Base-by-base conservation (phyloP, 495 filamentous ascomycete genomes). In the Aspergillus taichungensis region DNA sequence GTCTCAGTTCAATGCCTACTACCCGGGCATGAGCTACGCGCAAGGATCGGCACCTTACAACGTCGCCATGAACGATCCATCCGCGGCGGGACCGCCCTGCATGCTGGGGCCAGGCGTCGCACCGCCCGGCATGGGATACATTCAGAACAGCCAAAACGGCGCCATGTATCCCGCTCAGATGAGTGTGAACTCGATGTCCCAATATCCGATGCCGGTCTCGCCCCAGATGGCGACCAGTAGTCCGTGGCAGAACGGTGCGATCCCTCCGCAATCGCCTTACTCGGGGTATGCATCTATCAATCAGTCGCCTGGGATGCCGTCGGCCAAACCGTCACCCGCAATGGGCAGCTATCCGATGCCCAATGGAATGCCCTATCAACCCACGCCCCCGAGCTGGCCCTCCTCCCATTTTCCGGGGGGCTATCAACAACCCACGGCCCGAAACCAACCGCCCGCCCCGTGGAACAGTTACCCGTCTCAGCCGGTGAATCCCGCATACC, bases 1-100 rank as follows among this genome's bases (percentile, higher is more conserved):
- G 30, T 94, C 88, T 29, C 82, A 87, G 49, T 95, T 85, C 59
- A 83, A 82, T 47, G 69, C 78, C 7, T 89, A 83, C 59, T 91
- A 83, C 51, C 78, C 81, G 3, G 61, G 67, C 2, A 60, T 67
- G 59, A 63, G 66, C 30, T 76, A 75, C 55, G 40, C 72, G 63
- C 63, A 63, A 31, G 76, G 68, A 30, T 66, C 60, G 13, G 37
- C 43, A n/a, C 53, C 60, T n/a, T 68, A 61, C 47, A 55, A 61
- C 43, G 42, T 55, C 13, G 41, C 52, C 30, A 54, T 59, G 47
- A 57, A 59, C 34, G 67, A 73, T 45, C 55, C 52, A 28, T 61
- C 67, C 13, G 55, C 55, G 18, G 14, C 60, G 7, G 56, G 52
- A 30, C 66, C 66, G 42, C 67, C 67, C 34, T 73, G 64, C 34